Evolutionary conservation across 1,139 yeast species (phyloP).

Genomic region (Suhomyces bribrorum): DNA sequence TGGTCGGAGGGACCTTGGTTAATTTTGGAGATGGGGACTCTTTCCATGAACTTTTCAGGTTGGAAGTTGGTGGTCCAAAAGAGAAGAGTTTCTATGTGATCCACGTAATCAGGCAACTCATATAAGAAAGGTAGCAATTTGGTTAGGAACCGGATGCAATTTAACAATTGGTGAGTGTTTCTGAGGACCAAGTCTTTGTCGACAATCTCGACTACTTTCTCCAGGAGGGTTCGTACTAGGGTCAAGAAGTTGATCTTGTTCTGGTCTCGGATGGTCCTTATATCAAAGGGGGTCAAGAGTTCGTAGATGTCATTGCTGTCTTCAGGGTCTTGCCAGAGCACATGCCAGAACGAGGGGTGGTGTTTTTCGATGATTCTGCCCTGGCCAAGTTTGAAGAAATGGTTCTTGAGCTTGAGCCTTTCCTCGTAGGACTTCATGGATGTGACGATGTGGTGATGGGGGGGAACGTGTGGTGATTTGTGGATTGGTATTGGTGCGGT

Average conservation of each 20-base stretch:
- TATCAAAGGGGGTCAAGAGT: slow-evolving; percentile 53
- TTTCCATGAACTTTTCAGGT: slow-evolving; percentile 23
- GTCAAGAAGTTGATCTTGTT: slow-evolving; percentile 58
- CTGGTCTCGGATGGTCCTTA: slow-evolving; percentile 58
- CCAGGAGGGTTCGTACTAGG: slow-evolving; percentile 47
- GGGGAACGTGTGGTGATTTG: background rate
- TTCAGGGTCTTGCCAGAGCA: slow-evolving; percentile 34
- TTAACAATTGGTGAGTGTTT: slow-evolving; percentile 34
- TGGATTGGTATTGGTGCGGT: background rate
- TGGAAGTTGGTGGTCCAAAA: slow-evolving; percentile 33
- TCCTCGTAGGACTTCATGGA: slow-evolving; percentile 75
- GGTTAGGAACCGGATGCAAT: slow-evolving; percentile 66
- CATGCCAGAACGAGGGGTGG: slow-evolving; percentile 55
- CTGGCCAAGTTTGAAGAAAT: slow-evolving; percentile 64
- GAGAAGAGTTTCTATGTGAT: slow-evolving; percentile 40
- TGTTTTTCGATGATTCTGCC: slow-evolving; percentile 45
- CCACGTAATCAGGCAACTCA: slow-evolving; percentile 45
- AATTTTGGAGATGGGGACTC: slow-evolving; percentile 3
- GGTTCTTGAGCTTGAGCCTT: slow-evolving; percentile 58
- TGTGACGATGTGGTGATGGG: slow-evolving; percentile 1
- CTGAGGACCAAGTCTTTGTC: slow-evolving; percentile 2
- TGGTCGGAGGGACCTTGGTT: too few species aligned
- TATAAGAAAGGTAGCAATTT: slow-evolving; percentile 67
- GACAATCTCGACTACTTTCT: slow-evolving; percentile 28
- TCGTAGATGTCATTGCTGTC: slow-evolving; percentile 48